phyloP scores from a whole-genome alignment of 164 flowering plant genomes.

The Aristolochia contorta region DNA sequence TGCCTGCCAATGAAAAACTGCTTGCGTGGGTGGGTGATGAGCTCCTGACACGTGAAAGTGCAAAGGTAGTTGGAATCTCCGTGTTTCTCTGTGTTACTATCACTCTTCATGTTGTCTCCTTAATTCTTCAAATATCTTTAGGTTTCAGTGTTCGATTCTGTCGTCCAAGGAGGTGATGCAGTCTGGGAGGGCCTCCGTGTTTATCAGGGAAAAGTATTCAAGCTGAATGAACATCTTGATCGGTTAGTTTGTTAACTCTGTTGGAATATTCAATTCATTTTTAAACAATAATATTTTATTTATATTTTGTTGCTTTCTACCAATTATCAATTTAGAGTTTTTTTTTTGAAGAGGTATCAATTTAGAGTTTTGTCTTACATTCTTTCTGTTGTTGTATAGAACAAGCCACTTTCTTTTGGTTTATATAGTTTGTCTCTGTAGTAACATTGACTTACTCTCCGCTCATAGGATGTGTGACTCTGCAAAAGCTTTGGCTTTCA shows the following conservation, averaged over 20 bases:
- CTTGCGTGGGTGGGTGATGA: conserved; percentile 90
- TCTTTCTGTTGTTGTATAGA: background rate
- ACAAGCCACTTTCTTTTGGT: too few relatives aligned
- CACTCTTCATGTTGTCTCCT: background rate
- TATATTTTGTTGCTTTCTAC: background rate
- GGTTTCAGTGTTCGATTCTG: conserved; percentile 95
- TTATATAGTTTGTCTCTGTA: too few relatives aligned
- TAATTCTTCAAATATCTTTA: conserved; percentile 11
- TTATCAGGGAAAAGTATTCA: conserved; percentile 71
- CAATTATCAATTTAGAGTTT: background rate
- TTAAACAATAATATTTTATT: background rate
- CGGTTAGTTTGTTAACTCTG: conserved; percentile 35
- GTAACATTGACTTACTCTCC: too few relatives aligned
- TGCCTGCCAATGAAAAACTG: conserved; percentile 75
- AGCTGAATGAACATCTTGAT: conserved; percentile 90
- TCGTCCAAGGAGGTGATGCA: conserved; percentile 99
- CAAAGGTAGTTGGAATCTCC: conserved; percentile 47
- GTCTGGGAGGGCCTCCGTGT: conserved; percentile 98
- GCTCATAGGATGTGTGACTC: conserved; percentile 75
- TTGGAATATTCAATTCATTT: background rate
- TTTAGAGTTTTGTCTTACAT: too few relatives aligned
- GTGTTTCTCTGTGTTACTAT: background rate
- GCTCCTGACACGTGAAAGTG: conserved; percentile 83
- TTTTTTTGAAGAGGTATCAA: too few relatives aligned
- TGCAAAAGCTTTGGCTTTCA: conserved; percentile 82